These are phyloP conservation scores for Erythrobasidium hasegawianum DNA, from an alignment of 1,284 basidiomycete genomes.

Conservation along the genomic window DNA sequence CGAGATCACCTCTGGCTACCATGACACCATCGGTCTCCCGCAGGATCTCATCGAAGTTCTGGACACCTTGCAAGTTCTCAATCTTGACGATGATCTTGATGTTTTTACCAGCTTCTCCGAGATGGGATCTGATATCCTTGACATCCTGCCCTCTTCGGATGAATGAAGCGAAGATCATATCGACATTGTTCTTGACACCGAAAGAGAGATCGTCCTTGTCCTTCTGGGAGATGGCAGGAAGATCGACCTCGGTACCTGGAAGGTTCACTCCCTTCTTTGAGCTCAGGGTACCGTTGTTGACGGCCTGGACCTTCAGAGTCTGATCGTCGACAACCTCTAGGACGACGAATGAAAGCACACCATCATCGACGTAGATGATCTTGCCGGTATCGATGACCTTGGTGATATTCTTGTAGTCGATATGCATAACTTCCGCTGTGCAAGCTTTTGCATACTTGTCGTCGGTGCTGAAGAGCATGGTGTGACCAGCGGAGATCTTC, in stretches of 20 bases:
- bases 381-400: slow-evolving; percentile 95
- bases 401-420: slow-evolving; percentile 93
- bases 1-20: slow-evolving; percentile 96
- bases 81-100: slow-evolving; percentile 99
- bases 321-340: slow-evolving; percentile 74
- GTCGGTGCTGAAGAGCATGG: slow-evolving; percentile 88
- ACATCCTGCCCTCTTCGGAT: slow-evolving; percentile 92
- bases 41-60: slow-evolving; percentile 96
- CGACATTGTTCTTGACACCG: slow-evolving; percentile 94
- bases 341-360: slow-evolving; percentile 91
- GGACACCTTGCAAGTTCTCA: slow-evolving; percentile 95
- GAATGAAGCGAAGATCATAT: slow-evolving; percentile 98
- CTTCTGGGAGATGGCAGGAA: slow-evolving; percentile 96
- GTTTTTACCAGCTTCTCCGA: slow-evolving; percentile 83
- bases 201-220: slow-evolving; percentile 93
- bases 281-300: slow-evolving; percentile 90
- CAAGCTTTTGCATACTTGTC: slow-evolving; percentile 71
- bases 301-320: slow-evolving; percentile 65
- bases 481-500: slow-evolving; percentile 83
- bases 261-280: slow-evolving; percentile 99
- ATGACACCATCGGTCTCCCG: slow-evolving; percentile 92
- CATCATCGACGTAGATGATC: slow-evolving; percentile 95
- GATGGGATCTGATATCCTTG: slow-evolving; percentile 78
- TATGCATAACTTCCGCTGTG: slow-evolving; percentile 76
- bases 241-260: slow-evolving; percentile 95